These are phyloP conservation scores for Eragrostis tef DNA, from an alignment of 202 grass and related monocot genomes.

Conservation along the genomic window DNA sequence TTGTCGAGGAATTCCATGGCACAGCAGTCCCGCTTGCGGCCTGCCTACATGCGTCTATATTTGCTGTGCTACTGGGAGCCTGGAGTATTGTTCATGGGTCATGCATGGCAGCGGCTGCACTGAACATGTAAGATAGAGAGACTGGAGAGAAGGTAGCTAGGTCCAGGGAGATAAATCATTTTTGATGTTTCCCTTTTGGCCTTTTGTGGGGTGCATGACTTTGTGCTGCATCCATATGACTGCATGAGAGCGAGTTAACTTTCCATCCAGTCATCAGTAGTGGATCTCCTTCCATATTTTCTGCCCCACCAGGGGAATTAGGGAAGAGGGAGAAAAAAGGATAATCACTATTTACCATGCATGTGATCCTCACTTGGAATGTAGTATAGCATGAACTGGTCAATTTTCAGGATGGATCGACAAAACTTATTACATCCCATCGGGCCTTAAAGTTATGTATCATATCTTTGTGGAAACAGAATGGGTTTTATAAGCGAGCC, in stretches of 20 bases:
- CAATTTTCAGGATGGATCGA: not conserved
- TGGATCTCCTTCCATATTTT: conserved; percentile 47
- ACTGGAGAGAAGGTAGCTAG: conserved; percentile 24
- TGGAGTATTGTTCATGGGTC: not conserved
- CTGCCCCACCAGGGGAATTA: conserved; percentile 29
- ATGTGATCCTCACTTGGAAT: not conserved
- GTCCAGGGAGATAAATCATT: conserved; percentile 56
- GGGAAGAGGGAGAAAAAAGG: not conserved
- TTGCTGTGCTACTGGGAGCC: conserved; percentile 34
- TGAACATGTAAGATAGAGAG: conserved; percentile 1
- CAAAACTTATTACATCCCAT: not conserved
- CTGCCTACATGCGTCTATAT: conserved; percentile 33
- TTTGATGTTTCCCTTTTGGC: conserved; percentile 38
- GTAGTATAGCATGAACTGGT: not conserved
- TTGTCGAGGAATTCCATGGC: conserved; percentile 79
- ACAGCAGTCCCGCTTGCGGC: conserved; percentile 32
- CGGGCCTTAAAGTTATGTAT: not conserved
- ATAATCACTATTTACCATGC: not conserved
- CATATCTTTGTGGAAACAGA: not conserved
- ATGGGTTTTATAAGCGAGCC: not conserved
- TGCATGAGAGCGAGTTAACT: conserved; percentile 19
- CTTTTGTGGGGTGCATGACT: conserved; percentile 49
- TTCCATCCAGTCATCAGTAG: conserved; percentile 42
- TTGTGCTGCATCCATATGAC: conserved; percentile 34
- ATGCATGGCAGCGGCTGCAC: not conserved